Evolutionary conservation across 73 alveolate genomes (phyloP).

Genomic region (Blepharisma stoltei): DNA sequence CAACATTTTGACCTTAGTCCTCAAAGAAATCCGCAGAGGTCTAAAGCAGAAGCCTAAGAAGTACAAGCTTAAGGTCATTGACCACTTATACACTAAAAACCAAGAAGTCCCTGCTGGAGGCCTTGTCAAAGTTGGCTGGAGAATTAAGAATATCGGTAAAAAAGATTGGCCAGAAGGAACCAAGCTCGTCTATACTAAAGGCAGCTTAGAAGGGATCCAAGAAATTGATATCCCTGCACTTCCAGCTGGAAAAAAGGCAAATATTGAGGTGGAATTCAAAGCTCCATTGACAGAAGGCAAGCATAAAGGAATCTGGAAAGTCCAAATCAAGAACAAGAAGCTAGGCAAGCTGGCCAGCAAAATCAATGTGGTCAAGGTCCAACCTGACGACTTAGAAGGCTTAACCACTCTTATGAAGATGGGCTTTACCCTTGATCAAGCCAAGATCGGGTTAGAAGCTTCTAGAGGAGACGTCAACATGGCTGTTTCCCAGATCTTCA

Average conservation of each 20-base stretch:
- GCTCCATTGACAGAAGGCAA: not conserved
- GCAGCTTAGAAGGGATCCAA: constrained; percentile 10
- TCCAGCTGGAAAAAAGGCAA: not conserved
- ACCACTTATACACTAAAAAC: constrained; percentile 5
- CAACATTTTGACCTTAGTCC: not conserved
- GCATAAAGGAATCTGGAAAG: constrained; percentile 13
- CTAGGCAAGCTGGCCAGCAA: not conserved
- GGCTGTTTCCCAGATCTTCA: constrained; percentile 27
- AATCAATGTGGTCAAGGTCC: not conserved
- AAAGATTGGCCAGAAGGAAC: constrained; percentile 31
- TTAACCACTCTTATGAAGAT: not conserved
- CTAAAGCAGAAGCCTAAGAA: not conserved
- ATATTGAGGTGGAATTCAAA: not conserved
- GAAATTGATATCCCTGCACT: not conserved
- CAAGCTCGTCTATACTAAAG: constrained; percentile 1
- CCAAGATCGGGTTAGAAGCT: not conserved
- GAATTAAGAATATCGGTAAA: constrained; percentile 23
- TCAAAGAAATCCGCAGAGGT: not conserved
- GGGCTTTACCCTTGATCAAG: constrained; percentile 13
- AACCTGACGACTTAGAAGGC: not conserved
- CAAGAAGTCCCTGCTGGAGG: constrained; percentile 16
- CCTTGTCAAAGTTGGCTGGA: not conserved
- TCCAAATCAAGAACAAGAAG: not conserved
- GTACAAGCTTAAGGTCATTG: constrained; percentile 1
- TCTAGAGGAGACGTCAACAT: constrained; percentile 16